These are phyloP conservation scores for Metarhizium sp. DNA, from an alignment of 2,329 filamentous ascomycete species.

Conservation along the genomic window DNA sequence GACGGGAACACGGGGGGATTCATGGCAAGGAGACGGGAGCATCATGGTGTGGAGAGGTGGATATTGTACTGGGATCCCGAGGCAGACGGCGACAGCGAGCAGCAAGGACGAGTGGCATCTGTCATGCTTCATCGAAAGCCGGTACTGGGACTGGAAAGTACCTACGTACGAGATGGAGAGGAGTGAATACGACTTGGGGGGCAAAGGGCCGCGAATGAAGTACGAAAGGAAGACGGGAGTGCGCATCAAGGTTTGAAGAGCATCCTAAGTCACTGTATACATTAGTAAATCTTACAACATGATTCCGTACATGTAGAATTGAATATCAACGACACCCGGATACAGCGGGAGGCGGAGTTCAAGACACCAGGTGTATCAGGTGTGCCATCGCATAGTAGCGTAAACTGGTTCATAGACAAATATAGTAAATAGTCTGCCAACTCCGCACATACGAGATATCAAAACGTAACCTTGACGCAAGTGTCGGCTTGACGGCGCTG, in stretches of 20 bases:
- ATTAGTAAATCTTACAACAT: too few species aligned
- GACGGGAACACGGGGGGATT: conserved; percentile 29
- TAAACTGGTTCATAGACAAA: too few species aligned
- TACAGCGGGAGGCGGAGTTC: too few species aligned
- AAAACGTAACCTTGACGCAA: neutral
- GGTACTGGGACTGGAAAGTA: conserved; percentile 36
- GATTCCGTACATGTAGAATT: too few species aligned
- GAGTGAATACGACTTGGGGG: neutral
- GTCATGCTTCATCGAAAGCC: conserved; percentile 29
- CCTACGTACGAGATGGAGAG: conserved; percentile 30
- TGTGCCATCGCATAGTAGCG: too few species aligned
- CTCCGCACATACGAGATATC: too few species aligned
- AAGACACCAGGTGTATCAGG: too few species aligned
- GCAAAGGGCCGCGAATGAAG: neutral
- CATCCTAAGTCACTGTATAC: too few species aligned
- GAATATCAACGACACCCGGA: too few species aligned
- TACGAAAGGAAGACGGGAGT: too few species aligned
- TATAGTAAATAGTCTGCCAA: too few species aligned
- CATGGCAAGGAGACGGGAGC: conserved; percentile 28
- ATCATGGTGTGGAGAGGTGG: conserved; percentile 25
- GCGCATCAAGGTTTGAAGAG: too few species aligned
- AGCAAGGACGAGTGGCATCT: conserved; percentile 20
- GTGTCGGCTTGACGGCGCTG: neutral
- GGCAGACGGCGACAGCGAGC: conserved; percentile 7
- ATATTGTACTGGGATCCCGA: conserved; percentile 32